A percentile compares a stretch with the other conserved stretches of the same genome.
These are phyloP conservation scores for Lactarius deliciosus DNA, from an alignment of 768 basidiomycete genomes.

Conservation along the genomic window DNA sequence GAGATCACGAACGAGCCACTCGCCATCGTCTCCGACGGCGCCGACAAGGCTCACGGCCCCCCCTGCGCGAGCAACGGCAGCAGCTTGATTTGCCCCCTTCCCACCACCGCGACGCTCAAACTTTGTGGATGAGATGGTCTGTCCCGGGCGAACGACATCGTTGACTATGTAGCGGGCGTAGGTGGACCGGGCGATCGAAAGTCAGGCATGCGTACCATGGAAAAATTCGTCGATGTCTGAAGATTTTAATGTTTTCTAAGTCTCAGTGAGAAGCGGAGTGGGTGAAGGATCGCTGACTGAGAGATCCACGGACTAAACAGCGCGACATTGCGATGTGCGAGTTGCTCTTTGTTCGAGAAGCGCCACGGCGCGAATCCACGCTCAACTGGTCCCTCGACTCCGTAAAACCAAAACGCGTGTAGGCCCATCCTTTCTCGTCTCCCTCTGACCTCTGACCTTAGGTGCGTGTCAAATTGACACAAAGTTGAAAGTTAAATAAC, in stretches of 20 bases:
- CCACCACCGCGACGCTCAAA: slow-evolving; percentile 55
- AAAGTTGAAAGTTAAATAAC: slow-evolving; percentile 1
- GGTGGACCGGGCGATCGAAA: background rate
- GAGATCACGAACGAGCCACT: slow-evolving; percentile 47
- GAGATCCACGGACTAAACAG: slow-evolving; percentile 19
- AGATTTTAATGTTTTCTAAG: background rate
- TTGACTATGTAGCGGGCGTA: slow-evolving; percentile 41
- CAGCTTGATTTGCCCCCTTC: slow-evolving; percentile 66
- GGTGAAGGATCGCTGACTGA: slow-evolving; percentile 13
- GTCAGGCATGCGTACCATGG: slow-evolving; percentile 40
- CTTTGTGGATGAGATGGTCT: slow-evolving; percentile 55
- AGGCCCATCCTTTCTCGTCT: background rate
- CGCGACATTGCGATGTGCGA: background rate
- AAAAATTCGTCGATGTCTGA: slow-evolving; percentile 61
- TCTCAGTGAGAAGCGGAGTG: background rate
- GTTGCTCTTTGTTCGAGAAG: background rate
- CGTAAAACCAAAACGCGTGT: background rate
- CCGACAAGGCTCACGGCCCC: slow-evolving; percentile 50
- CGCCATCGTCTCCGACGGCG: slow-evolving; percentile 53
- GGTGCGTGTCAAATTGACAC: slow-evolving; percentile 13
- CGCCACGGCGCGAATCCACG: background rate
- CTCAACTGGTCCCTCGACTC: too few species aligned
- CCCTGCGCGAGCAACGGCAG: slow-evolving; percentile 54
- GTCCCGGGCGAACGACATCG: slow-evolving; percentile 53
- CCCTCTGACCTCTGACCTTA: background rate